Base-by-base conservation (phyloP, 169 alveolate species). In the Plasmodium gonderi region DNA sequence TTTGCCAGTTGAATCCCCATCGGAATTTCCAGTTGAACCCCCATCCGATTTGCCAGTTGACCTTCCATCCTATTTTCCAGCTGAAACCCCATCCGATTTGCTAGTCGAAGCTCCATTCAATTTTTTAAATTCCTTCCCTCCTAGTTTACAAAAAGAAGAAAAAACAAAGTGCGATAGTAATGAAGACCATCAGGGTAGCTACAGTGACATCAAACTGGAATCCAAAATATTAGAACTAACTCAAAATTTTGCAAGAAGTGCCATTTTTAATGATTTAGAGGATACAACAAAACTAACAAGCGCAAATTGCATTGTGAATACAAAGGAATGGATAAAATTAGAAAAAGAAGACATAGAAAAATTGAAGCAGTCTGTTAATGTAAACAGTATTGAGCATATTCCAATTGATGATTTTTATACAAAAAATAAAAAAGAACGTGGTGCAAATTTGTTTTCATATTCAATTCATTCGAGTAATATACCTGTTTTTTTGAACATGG, bases 361-460 rank as follows among this genome's bases (percentile, higher is more conserved):
- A 33, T 65, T 80, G 68, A 80, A 80, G 67, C 69, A 65, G 33
- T 80, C 91, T 36, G 91, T 80, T 65, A 80, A 80, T 44, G 20
- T 40, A 42, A 12, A 65, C 67, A 64, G 17, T 33, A 80, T 80
- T 20, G 91, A 60, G 17, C 42, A 80, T 69, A 80, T 80, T 29
- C 79, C 79, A 40, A 80, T 80, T 65, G 91, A 80, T 40, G 68
- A 80, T 38, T 40, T 64, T 80, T 68, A 80, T 69, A 64, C 40
- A 80, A 80, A 80, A 65, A 64, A 80, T 64, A 68, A 65, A 65
- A 64, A 65, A 68, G 79, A 65, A 65, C 49, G 23, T 42, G 44
- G 64, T 44, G 33, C 72, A 42, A 64, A 65, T 80, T 47, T 64
- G 1, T 80, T 65, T 29, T 80, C 91, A 26, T 33, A 64, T 20